These are phyloP conservation scores for Alliaria petiolata DNA, from an alignment of 345 rosid species.

Conservation along the genomic window DNA sequence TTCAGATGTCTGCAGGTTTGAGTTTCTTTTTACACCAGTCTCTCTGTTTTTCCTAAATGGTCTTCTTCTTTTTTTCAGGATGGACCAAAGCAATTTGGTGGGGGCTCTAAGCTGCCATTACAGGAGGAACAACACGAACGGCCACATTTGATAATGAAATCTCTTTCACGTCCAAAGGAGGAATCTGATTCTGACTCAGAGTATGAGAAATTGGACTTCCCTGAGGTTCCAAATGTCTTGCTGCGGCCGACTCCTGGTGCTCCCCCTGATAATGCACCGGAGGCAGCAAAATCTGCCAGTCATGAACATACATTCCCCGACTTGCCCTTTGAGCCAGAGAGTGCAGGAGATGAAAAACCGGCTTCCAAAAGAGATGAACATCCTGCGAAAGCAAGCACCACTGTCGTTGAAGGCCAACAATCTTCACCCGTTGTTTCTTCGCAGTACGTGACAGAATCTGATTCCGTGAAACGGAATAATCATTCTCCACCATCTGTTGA, in stretches of 20 bases:
- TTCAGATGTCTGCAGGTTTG: background rate
- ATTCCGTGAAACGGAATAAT: background rate
- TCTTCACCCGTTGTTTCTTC: slow-evolving; percentile 59
- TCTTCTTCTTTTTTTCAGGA: slow-evolving; percentile 43
- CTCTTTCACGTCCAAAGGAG: slow-evolving; percentile 35
- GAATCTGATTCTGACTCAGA: slow-evolving; percentile 56
- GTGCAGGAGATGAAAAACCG: background rate
- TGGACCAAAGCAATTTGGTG: slow-evolving; percentile 70
- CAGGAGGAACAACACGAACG: slow-evolving; percentile 61
- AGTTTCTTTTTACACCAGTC: slow-evolving; percentile 4
- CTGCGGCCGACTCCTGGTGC: slow-evolving; percentile 48
- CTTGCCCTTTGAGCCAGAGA: slow-evolving; percentile 36
- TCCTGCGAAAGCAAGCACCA: slow-evolving; percentile 17
- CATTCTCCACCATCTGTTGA: slow-evolving; percentile 15
- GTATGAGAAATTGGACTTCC: slow-evolving; percentile 56
- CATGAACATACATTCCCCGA: slow-evolving; percentile 29
- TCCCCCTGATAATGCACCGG: slow-evolving; percentile 28
- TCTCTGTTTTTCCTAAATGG: slow-evolving; percentile 24
- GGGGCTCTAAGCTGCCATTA: slow-evolving; percentile 73
- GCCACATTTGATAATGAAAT: slow-evolving; percentile 20
- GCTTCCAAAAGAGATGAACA: slow-evolving; percentile 33
- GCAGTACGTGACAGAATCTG: slow-evolving; percentile 29
- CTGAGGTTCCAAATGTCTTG: slow-evolving; percentile 65
- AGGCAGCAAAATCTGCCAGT: slow-evolving; percentile 30
- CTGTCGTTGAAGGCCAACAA: slow-evolving; percentile 48